Conservation (phyloP, 2,329 filamentous ascomycete genomes). For the Beauveria caledonica region DNA sequence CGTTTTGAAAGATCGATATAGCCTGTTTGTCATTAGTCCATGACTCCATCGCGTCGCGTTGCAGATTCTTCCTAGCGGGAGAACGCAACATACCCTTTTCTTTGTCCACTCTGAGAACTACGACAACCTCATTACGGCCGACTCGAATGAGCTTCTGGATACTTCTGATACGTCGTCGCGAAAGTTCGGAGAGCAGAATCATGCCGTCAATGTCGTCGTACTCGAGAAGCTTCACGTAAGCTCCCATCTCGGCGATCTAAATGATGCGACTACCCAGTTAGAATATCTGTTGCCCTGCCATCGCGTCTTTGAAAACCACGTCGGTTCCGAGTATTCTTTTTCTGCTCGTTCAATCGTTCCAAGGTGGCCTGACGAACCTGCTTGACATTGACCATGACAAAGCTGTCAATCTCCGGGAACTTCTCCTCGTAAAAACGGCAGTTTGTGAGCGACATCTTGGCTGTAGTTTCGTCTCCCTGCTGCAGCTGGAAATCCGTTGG, state of each 20-base stretch:
- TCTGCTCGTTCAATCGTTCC: neutral
- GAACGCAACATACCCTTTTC: constrained; percentile 65
- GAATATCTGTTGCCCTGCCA: neutral
- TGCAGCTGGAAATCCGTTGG: constrained; percentile 9
- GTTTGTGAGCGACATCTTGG: constrained; percentile 89
- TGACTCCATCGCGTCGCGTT: constrained; percentile 16
- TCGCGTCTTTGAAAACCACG: neutral
- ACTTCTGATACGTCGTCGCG: constrained; percentile 92
- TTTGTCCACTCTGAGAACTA: constrained; percentile 97
- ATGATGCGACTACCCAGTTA: neutral
- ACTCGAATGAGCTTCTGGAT: constrained; percentile 99
- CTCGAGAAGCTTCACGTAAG: constrained; percentile 98
- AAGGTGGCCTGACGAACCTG: constrained; percentile 52
- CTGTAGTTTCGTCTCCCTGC: constrained; percentile 28
- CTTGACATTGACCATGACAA: constrained; percentile 99
- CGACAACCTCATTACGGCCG: constrained; percentile 95
- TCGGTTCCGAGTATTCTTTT: neutral
- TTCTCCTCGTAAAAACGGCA: constrained; percentile 98
- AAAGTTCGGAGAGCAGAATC: constrained; percentile 97
- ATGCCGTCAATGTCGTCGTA: constrained; percentile 99
- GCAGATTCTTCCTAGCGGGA: neutral
- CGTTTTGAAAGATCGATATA: constrained; percentile 99
- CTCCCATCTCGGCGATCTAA: constrained; percentile 98
- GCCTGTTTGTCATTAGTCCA: constrained; percentile 28
- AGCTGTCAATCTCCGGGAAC: constrained; percentile 91